Evolutionary conservation across 2,329 filamentous ascomycete genomes (phyloP).

Genomic region (Scytalidium sp.): DNA sequence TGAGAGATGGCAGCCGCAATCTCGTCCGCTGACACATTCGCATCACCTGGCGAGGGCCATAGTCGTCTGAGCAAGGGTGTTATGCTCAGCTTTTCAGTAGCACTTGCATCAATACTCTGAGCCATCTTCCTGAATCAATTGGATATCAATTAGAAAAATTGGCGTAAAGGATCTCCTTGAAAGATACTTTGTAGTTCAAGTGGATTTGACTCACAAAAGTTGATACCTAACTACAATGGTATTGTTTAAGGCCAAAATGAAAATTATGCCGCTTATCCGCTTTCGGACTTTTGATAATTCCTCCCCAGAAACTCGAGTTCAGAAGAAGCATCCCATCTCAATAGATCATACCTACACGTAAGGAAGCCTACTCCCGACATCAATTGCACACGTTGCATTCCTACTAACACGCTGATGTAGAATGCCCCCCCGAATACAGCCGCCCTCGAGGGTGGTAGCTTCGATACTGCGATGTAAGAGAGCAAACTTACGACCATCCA

Average conservation of each 20-base stretch:
- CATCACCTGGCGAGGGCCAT: conserved; percentile 52
- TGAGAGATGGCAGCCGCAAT: conserved; percentile 87
- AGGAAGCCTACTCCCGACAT: neutral
- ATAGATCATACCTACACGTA: neutral
- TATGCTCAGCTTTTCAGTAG: conserved; percentile 39
- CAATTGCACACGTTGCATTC: neutral
- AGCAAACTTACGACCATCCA: conserved; percentile 31
- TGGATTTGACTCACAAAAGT: neutral
- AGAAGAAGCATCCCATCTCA: neutral
- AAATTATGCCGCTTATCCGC: neutral
- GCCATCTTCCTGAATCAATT: conserved; percentile 13
- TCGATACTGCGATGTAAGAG: conserved; percentile 31
- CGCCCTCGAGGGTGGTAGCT: conserved; percentile 25
- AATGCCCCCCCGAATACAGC: conserved; percentile 49
- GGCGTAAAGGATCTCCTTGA: neutral
- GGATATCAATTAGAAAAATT: neutral
- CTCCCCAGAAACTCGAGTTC: neutral
- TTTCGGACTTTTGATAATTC: neutral
- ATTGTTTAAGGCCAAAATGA: neutral
- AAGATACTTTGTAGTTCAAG: neutral
- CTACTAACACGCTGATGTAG: conserved; percentile 8
- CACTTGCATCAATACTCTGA: conserved; percentile 15
- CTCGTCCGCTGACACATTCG: conserved; percentile 66
- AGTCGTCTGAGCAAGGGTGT: conserved; percentile 71
- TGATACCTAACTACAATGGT: neutral